Evolutionary conservation across 805 yeast species (phyloP).

Genomic region (Monosporozyma solicola): DNA sequence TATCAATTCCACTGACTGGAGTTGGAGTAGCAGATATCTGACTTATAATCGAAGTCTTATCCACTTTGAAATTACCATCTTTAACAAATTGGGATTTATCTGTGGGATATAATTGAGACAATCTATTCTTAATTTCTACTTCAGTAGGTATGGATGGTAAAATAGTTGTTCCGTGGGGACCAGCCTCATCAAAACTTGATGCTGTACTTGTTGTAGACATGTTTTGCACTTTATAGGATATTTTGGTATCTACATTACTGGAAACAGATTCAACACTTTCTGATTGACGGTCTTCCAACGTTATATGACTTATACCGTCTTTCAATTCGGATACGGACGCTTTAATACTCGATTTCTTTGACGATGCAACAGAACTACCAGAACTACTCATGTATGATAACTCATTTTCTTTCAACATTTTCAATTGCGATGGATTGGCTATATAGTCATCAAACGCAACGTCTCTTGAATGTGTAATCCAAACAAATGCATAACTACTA

Average conservation of each 20-base stretch:
- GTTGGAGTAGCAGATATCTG: slow-evolving; percentile 16
- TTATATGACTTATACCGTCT: slow-evolving; percentile 2
- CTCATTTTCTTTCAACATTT: slow-evolving; percentile 33
- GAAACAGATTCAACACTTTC: neutral
- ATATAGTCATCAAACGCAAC: slow-evolving; percentile 28
- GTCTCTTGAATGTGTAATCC: slow-evolving; percentile 78
- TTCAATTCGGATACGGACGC: slow-evolving; percentile 15
- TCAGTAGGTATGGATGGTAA: slow-evolving; percentile 6
- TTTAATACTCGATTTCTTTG: slow-evolving; percentile 20
- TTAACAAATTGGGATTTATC: slow-evolving; percentile 29
- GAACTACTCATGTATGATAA: slow-evolving; percentile 22
- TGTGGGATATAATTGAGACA: slow-evolving; percentile 23
- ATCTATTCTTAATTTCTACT: slow-evolving; percentile 18
- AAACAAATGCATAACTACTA: slow-evolving; percentile 50
- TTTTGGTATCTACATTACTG: slow-evolving; percentile 1
- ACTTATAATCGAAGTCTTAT: slow-evolving; percentile 25
- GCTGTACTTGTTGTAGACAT: neutral
- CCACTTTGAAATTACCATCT: slow-evolving; percentile 28
- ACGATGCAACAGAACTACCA: slow-evolving; percentile 21
- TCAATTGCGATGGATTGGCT: slow-evolving; percentile 34
- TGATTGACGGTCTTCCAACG: neutral
- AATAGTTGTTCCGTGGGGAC: neutral
- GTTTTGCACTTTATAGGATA: neutral
- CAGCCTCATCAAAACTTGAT: neutral
- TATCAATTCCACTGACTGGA: neutral